Conservation (phyloP, 164 flowering plant genomes). For the Platanus orientalis region DNA sequence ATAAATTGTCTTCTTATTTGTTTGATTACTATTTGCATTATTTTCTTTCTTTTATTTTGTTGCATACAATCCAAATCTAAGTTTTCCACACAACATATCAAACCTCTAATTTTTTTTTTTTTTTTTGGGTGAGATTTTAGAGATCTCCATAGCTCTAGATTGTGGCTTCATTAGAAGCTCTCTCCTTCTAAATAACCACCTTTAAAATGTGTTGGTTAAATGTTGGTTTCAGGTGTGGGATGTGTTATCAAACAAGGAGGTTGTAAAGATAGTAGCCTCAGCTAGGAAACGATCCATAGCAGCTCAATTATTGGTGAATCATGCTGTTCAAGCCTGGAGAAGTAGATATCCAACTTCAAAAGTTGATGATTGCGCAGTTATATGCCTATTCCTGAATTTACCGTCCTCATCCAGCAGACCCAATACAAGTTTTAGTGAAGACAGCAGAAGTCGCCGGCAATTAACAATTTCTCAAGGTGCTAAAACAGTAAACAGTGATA, state of each 20-base stretch:
- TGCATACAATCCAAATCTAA: too few relatives aligned
- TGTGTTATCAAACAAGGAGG: conserved; percentile 68
- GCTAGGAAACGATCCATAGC: conserved; percentile 50
- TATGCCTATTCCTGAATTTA: conserved; percentile 58
- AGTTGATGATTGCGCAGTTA: conserved; percentile 69
- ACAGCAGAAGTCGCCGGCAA: neutral
- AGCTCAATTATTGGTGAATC: conserved; percentile 45
- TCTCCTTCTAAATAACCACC: too few relatives aligned
- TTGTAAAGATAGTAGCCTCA: conserved; percentile 59
- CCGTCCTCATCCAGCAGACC: conserved; percentile 19
- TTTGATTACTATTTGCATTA: too few relatives aligned
- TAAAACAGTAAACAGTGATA: neutral
- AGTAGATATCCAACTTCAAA: conserved; percentile 51
- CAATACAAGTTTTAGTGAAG: conserved; percentile 10
- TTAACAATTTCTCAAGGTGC: neutral
- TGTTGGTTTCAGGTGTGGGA: conserved; percentile 62
- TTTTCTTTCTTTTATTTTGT: too few relatives aligned
- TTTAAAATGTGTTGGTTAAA: too few relatives aligned
- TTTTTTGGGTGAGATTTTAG: too few relatives aligned
- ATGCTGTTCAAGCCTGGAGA: conserved; percentile 66
- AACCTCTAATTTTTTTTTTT: too few relatives aligned
- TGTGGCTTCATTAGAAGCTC: too few relatives aligned
- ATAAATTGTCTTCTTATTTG: too few relatives aligned
- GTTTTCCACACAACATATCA: too few relatives aligned
- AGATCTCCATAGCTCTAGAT: too few relatives aligned